Evolutionary conservation across 2,329 filamentous ascomycete species (phyloP), one percentile per base, ranked within the genome.

Genomic region (Penicillium sp.): DNA sequence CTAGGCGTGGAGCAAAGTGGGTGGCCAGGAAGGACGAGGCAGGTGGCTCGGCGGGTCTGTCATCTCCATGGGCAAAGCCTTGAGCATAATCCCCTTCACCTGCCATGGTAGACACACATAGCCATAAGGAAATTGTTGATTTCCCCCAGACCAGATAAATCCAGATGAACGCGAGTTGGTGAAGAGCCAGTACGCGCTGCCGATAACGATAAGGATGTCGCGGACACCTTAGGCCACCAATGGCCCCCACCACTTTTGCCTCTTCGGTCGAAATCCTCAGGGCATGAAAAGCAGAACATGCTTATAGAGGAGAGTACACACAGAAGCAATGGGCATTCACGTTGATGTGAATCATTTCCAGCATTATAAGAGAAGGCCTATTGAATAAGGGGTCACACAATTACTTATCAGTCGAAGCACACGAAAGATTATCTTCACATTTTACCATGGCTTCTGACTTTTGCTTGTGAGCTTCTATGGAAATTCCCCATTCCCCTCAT

Each of bases 21-120:
- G 92, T 92, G 55, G 93, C 92, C 70, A 97, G 84, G 10, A 93
- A 96, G 16, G 93, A 97, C 13, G 92, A 90, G 35, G 74, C 68
- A 28, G 75, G 72, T 30, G 75, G 72, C 61, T 76, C 76, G 57
- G 66, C 59, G 45, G 61, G 60, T 65, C 63, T 68, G 61, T 61
- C 65, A 60, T 71, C 66, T 52, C 53, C 65, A 59, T 65, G 59
- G 57, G 55, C 52, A 33, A 53, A 60, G 57, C 58, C 58, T 55
- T 59, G 43, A 61, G 62, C 30, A 56, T 64, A 49, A 14, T 69
- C 45, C 62, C 68, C 66, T 60, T 70, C 60, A 61, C 62, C 63
- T 61, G 70, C 68, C 70, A 76, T 76, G 49, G 49, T 62, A 43
- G 48, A 48, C 30, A 51, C 57, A 61, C 63, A 64, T 68, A 51